Conservation (phyloP, 1,284 basidiomycete genomes). For the Ustilago hordei region DNA sequence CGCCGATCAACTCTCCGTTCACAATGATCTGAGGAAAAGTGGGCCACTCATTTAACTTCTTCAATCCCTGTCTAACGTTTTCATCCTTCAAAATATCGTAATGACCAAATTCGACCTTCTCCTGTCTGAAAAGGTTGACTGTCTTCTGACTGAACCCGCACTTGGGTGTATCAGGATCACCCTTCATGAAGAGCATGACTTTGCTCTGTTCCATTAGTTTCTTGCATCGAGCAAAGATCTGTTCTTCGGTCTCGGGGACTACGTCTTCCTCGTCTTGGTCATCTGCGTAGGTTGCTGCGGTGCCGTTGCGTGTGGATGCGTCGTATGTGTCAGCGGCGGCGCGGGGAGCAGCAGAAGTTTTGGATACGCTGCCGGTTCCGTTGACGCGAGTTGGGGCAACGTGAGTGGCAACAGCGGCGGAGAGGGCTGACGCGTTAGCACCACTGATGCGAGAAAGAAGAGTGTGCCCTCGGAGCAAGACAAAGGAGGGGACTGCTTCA, state of each 20-base stretch:
- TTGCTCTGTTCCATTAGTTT: conserved; percentile 77
- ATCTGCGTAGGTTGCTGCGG: conserved; percentile 17
- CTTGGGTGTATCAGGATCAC: conserved; percentile 79
- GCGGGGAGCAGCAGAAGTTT: conserved; percentile 55
- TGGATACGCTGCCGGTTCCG: conserved; percentile 51
- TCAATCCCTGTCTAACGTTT: conserved; percentile 80
- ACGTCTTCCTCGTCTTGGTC: conserved; percentile 52
- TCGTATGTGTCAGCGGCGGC: conserved; percentile 56
- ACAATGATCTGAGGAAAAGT: conserved; percentile 79
- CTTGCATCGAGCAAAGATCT: conserved; percentile 77
- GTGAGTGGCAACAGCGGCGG: conserved; percentile 75
- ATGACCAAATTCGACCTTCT: conserved; percentile 77
- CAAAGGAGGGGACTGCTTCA: conserved; percentile 86
- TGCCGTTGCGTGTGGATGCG: conserved; percentile 32
- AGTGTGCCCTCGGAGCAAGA: conserved; percentile 88
- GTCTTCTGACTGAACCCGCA: conserved; percentile 83
- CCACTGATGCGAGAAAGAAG: conserved; percentile 85
- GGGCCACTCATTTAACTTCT: conserved; percentile 85
- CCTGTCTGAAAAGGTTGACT: conserved; percentile 76
- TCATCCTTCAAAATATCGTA: conserved; percentile 83
- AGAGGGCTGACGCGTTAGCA: conserved; percentile 81
- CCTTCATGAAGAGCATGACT: conserved; percentile 97
- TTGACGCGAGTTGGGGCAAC: conserved; percentile 69
- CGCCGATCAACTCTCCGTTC: conserved; percentile 80
- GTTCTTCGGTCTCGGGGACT: conserved; percentile 75